Evolutionary conservation across 2,329 filamentous ascomycete genomes (phyloP).

Genomic region (Aureobasidium sp.): DNA sequence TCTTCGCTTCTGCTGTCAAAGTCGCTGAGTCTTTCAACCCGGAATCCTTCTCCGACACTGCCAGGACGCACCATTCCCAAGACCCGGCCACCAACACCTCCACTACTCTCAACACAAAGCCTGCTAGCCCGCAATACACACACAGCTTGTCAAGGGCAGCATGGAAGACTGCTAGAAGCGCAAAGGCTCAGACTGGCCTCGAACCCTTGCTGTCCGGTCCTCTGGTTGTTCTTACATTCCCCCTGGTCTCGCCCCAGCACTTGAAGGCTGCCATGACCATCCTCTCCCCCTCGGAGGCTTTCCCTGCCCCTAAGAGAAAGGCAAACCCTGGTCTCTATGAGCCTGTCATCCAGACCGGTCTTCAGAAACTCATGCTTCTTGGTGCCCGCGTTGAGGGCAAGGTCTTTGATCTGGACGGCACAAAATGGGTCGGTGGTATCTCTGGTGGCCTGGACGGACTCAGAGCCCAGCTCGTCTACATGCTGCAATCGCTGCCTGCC

Average conservation of each 20-base stretch:
- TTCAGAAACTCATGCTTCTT: slow-evolving; percentile 80
- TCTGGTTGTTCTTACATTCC: slow-evolving; percentile 70
- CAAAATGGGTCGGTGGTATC: slow-evolving; percentile 66
- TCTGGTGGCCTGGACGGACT: slow-evolving; percentile 73
- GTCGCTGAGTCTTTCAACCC: slow-evolving; percentile 71
- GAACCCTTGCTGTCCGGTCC: slow-evolving; percentile 74
- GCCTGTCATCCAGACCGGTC: slow-evolving; percentile 63
- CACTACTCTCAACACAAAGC: slow-evolving; percentile 24
- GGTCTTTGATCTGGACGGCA: slow-evolving; percentile 68
- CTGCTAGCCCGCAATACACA: slow-evolving; percentile 46
- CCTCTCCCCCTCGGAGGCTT: slow-evolving; percentile 63
- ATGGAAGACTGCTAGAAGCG: slow-evolving; percentile 40
- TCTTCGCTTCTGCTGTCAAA: slow-evolving; percentile 76
- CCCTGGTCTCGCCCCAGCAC: slow-evolving; percentile 73
- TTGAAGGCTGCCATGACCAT: slow-evolving; percentile 73
- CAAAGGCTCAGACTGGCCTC: slow-evolving; percentile 52
- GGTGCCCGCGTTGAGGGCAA: slow-evolving; percentile 81
- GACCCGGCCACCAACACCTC: slow-evolving; percentile 29
- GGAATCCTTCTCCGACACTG: slow-evolving; percentile 18
- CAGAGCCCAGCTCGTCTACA: slow-evolving; percentile 67
- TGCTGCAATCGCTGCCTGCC: slow-evolving; percentile 73
- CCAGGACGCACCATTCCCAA: slow-evolving; percentile 18
- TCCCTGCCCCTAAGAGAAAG: slow-evolving; percentile 68
- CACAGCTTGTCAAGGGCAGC: slow-evolving; percentile 53
- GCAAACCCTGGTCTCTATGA: slow-evolving; percentile 78